A percentile compares a stretch with the other conserved stretches of the same genome.
These are phyloP conservation scores for Gymnopus androsaceus DNA, from an alignment of 1,284 basidiomycete species.

Conservation along the genomic window DNA sequence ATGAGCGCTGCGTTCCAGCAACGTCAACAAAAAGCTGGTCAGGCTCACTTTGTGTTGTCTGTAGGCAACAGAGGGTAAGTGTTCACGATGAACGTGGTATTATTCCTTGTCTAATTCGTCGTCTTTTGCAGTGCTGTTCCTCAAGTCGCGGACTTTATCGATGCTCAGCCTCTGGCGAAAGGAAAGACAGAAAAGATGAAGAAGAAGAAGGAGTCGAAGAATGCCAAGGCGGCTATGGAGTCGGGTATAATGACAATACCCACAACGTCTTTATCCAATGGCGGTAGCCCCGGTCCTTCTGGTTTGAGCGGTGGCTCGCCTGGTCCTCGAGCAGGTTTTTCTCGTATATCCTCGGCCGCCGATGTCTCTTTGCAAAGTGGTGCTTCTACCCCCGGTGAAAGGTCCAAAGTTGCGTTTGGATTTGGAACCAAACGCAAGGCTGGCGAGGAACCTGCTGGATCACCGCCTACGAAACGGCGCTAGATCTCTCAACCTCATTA, in stretches of 20 bases:
- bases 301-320: constrained; percentile 56
- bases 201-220: constrained; percentile 60
- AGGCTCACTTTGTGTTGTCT: constrained; percentile 91
- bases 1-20: constrained; percentile 91
- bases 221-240: constrained; percentile 48
- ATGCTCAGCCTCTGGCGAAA: constrained; percentile 74
- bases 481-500: constrained; percentile 23
- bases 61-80: constrained; percentile 91
- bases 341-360: constrained; percentile 65
- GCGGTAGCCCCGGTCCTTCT: constrained; percentile 48
- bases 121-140: constrained; percentile 66
- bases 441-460: constrained; percentile 51
- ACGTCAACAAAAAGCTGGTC: constrained; percentile 88
- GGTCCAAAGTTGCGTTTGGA: constrained; percentile 74
- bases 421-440: constrained; percentile 79
- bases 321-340: constrained; percentile 73
- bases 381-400: constrained; percentile 54
- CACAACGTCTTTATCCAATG: constrained; percentile 42
- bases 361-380: constrained; percentile 48
- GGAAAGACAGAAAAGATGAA: constrained; percentile 78
- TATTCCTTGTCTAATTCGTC: constrained; percentile 13
- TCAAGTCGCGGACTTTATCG: constrained; percentile 75
- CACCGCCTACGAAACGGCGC: constrained; percentile 46
- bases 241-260: constrained; percentile 73
- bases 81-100: constrained; percentile 9